These are phyloP conservation scores for Salix arbutifolia DNA, from an alignment of 345 rosid species.

Conservation along the genomic window DNA sequence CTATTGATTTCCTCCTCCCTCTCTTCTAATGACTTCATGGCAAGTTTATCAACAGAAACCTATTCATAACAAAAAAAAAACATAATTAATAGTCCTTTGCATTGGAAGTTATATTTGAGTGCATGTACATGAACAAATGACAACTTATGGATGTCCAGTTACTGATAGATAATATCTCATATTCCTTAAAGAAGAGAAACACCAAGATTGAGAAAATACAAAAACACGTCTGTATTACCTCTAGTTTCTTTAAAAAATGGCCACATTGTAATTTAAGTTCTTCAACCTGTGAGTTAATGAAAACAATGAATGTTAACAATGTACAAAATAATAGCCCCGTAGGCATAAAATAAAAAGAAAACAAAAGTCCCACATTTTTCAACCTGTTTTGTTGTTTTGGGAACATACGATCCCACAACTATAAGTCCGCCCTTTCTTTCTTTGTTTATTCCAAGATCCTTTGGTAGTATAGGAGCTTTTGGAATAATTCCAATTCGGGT, in stretches of 20 bases:
- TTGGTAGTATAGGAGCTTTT: too few relatives aligned
- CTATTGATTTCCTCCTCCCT: slow-evolving; percentile 73
- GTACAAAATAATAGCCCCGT: not conserved
- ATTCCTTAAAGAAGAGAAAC: slow-evolving; percentile 4
- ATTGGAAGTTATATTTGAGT: not conserved
- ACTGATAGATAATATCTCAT: not conserved
- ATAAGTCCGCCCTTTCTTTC: too few relatives aligned
- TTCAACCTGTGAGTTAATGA: slow-evolving; percentile 50
- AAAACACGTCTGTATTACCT: slow-evolving; percentile 44
- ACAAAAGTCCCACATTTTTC: slow-evolving; percentile 9
- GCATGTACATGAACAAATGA: not conserved
- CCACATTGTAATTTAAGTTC: slow-evolving; percentile 71
- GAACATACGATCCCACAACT: slow-evolving; percentile 95
- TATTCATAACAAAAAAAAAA: slow-evolving; percentile 24
- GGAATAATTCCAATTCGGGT: too few relatives aligned
- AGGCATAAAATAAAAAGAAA: slow-evolving; percentile 4
- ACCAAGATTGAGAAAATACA: not conserved
- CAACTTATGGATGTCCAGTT: not conserved
- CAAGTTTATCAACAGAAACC: slow-evolving; percentile 86
- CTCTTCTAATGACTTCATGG: slow-evolving; percentile 61
- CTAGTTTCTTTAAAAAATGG: slow-evolving; percentile 54
- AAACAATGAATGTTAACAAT: not conserved
- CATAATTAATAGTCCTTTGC: not conserved
- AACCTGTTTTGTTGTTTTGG: slow-evolving; percentile 96
- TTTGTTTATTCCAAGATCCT: too few relatives aligned